phyloP scores from a whole-genome alignment of 192 early-diverging fungal genomes.

The Coemansia sp. region DNA sequence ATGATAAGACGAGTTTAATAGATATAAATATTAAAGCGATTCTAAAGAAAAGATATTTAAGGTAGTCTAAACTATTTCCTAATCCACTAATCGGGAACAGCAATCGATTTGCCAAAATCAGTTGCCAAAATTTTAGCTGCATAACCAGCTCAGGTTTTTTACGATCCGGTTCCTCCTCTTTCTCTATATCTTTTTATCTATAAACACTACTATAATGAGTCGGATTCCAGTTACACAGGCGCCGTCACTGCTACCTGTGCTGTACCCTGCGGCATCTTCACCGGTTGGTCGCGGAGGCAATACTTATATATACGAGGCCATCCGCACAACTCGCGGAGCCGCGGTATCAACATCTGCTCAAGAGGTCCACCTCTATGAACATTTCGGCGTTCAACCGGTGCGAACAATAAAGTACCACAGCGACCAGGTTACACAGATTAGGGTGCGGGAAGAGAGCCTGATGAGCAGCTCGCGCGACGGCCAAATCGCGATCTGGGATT shows the following conservation, averaged over 20 bases:
- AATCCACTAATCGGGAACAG: too few species aligned
- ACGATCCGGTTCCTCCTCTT: too few species aligned
- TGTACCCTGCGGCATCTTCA: constrained; percentile 11
- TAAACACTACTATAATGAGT: constrained; percentile 15
- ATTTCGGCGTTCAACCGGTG: constrained; percentile 47
- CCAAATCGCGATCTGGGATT: constrained; percentile 65
- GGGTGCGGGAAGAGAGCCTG: constrained; percentile 51
- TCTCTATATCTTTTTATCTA: background rate
- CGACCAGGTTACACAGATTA: constrained; percentile 64
- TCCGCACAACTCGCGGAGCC: constrained; percentile 24
- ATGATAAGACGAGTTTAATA: too few species aligned
- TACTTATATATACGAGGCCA: constrained; percentile 41
- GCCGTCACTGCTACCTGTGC: constrained; percentile 37
- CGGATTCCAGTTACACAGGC: constrained; percentile 37
- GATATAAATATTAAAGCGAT: too few species aligned
- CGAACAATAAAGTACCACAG: constrained; percentile 58
- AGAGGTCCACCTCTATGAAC: constrained; percentile 67
- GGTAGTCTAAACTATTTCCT: too few species aligned
- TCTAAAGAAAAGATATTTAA: too few species aligned
- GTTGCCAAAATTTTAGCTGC: too few species aligned
- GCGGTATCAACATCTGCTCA: constrained; percentile 60
- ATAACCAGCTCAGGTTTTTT: too few species aligned
- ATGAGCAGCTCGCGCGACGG: constrained; percentile 67
- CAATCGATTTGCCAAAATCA: too few species aligned
- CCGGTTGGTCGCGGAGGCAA: constrained; percentile 15